Evolutionary conservation across 176 grass and related monocot genomes (phyloP), one percentile per base, ranked within the genome.

Genomic region (Otatea glauca): DNA sequence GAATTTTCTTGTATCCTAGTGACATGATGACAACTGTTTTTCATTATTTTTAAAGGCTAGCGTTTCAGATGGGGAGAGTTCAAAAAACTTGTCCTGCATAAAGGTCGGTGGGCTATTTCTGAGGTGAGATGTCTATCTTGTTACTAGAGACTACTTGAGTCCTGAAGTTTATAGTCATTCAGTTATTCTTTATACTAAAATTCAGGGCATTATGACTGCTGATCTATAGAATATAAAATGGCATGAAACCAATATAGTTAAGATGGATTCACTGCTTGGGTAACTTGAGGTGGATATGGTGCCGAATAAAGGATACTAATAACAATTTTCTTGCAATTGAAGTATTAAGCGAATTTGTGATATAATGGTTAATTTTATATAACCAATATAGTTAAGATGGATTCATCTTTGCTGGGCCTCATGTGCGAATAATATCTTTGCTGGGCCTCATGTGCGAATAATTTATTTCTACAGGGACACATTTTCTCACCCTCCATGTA

Each of bases 401-500:
- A 65, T 9, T 63, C 39, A 79, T 24, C 74, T 53, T 74, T 75
- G 12, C 23, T 79, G 29, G 17, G 32, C 44, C 68, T 83, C 42
- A 84, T 76, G 35, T 67, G 35, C 1, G 42, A 45, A 61, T 76
- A 65, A 70, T 72, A 79, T 24, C 74, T 53, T 74, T 75, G 12
- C 23, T 79, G 29, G 17, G 32, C 44, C 68, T 83, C 42, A 84
- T 76, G 35, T 67, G 35, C 1, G 42, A 45, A 61, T 76, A 65
- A 70, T 72, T 85, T 84, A 50, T 81, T 72, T 81, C 13, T 83
- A 63, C 86, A 99, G 97, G 83, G 97, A 99, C 88, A 99, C 97
- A 70, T 99, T 94, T 89, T 99, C 97, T 75, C 93, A 75, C 37
- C 97, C 97, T 89, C 97, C 93, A 38, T 99, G 93, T 76, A 92